Base-by-base conservation (phyloP, 306 rosid genomes). In the Luffa acutangula region DNA sequence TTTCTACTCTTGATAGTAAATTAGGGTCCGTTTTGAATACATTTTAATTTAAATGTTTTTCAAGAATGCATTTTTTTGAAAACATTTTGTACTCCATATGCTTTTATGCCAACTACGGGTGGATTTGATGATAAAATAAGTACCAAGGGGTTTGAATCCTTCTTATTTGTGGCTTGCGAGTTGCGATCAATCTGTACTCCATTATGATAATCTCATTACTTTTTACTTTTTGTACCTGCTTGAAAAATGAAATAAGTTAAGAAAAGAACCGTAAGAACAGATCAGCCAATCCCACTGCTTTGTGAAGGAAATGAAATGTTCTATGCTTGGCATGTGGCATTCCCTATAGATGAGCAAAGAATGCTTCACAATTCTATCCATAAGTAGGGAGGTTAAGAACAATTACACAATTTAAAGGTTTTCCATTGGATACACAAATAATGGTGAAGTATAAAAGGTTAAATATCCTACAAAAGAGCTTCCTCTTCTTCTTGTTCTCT, bases 381-480 rank as follows among this genome's bases (percentile, higher is more conserved):
- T 20, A 45, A 46, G 66, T 60, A 25, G 20, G 59, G 77, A 51
- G 75, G 59, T 73, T 48, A 73, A 73, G n/a, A 48, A 49, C 41
- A 71, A 71, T 21, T 37, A 46, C 49, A 65, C 41, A 21, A 46
- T 46, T 14, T 21, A 21, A 31, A 31, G 41, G 46, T 75, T 17
- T 75, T 17, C 48, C 63, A 33, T 75, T 34, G 33, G 45, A 18
- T 75, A 34, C 48, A 75, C 78, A 75, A 75, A 52, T 52, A 34
- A 52, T 52, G 45, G 58, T 52, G 64, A 52, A 36, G 42, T 52
- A 25, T 75, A 52, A 33, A 18, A 75, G 64, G 52, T 78, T 78
- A 49, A 78, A 45, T n/a, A 54, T 77, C 57, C 71, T 42, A 78
- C 56, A 48, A 63, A 57, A 25, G 80, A 14, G 72, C 74, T 78